Evolutionary conservation across 768 basidiomycete genomes (phyloP).

Genomic region (Lactifluus hygrophoroides): DNA sequence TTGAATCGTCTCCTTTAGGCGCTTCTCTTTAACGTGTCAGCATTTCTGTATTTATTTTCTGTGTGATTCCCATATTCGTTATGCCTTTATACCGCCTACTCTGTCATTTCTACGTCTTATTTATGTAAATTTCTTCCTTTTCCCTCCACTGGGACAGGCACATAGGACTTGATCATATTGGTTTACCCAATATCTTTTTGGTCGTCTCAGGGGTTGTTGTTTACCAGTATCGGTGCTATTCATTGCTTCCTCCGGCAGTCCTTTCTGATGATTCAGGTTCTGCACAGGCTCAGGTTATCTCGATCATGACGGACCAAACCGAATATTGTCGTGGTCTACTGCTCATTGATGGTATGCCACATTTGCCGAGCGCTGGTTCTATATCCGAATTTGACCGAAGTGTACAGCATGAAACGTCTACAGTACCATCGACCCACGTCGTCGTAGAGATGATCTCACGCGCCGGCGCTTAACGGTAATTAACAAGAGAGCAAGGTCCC

Average conservation of each 20-base stretch:
- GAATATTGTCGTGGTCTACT: neutral
- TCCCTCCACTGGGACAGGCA: neutral
- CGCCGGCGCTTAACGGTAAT: neutral
- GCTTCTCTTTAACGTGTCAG: neutral
- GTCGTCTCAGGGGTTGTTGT: neutral
- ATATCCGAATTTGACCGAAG: neutral
- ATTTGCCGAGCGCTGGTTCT: neutral
- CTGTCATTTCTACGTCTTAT: conserved; percentile 7
- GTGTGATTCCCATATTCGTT: neutral
- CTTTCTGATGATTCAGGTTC: neutral
- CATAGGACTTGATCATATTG: neutral
- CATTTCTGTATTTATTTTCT: conserved; percentile 1
- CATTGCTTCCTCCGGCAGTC: neutral
- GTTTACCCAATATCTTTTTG: neutral
- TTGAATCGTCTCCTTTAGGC: neutral
- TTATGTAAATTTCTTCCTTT: conserved; percentile 7
- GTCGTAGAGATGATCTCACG: neutral
- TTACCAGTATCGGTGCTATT: neutral
- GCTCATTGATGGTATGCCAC: neutral
- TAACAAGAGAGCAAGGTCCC: neutral
- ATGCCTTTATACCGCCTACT: neutral
- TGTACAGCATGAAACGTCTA: neutral
- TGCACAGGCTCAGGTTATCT: neutral
- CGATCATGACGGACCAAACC: neutral
- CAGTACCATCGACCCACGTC: neutral